phyloP scores from a whole-genome alignment of 2,329 filamentous ascomycete genomes.

The Scedosporium boydii region DNA sequence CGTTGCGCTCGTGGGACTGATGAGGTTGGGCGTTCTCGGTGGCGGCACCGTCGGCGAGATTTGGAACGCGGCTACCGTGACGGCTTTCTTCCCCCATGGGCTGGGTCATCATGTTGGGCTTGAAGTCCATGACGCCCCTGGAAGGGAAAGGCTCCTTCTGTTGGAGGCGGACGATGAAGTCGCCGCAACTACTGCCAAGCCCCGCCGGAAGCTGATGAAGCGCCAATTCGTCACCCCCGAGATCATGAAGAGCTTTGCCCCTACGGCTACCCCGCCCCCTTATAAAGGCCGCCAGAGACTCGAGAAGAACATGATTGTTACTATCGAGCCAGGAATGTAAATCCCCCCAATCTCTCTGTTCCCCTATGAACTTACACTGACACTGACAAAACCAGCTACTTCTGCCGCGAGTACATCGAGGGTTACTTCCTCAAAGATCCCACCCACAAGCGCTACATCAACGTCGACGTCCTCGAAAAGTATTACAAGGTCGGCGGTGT shows the following conservation, averaged over 20 bases:
- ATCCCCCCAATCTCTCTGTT: not conserved
- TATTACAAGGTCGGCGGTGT: conserved; percentile 81
- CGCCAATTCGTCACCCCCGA: conserved; percentile 29
- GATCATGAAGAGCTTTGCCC: conserved; percentile 17
- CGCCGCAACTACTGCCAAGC: not conserved
- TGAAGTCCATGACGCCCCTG: conserved; percentile 52
- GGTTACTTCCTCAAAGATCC: conserved; percentile 53
- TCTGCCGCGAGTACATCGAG: conserved; percentile 64
- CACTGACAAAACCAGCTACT: conserved; percentile 51
- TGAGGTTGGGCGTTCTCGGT: conserved; percentile 61
- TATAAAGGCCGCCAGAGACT: conserved; percentile 31
- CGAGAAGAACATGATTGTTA: conserved; percentile 59
- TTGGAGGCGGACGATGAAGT: conserved; percentile 12
- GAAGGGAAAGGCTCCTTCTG: conserved; percentile 26
- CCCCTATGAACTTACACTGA: not conserved
- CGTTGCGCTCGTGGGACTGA: conserved; percentile 61
- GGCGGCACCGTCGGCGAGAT: conserved; percentile 50
- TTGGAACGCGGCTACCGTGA: conserved; percentile 39
- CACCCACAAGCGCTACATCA: conserved; percentile 53
- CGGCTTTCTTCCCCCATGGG: conserved; percentile 58
- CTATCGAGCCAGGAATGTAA: conserved; percentile 66
- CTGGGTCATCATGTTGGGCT: conserved; percentile 57
- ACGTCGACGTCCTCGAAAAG: conserved; percentile 51
- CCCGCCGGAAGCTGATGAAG: conserved; percentile 18
- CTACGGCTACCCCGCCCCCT: conserved; percentile 15